Evolutionary conservation across 1,284 basidiomycete genomes (phyloP).

Genomic region (Volvariella surrecta): DNA sequence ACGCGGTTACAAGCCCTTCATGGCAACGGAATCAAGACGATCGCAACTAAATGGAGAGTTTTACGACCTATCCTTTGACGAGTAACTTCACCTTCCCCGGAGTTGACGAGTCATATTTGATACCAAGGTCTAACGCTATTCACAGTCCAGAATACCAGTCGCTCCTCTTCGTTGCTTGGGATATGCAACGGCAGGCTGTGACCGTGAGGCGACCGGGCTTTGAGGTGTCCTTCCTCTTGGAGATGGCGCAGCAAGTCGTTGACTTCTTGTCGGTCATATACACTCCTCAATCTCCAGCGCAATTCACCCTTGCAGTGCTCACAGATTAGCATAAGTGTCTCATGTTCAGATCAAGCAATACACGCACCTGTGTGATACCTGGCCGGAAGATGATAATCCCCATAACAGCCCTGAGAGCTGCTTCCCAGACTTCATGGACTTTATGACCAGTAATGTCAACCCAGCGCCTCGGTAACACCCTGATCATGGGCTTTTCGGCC

Average conservation of each 20-base stretch:
- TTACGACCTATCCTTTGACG: no score
- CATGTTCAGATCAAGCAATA: constrained; percentile 2
- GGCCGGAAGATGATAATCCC: constrained; percentile 61
- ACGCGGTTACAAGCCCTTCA: no score
- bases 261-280: constrained; percentile 73
- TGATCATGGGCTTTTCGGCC: constrained; percentile 32
- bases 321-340: constrained; percentile 5
- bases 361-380: constrained; percentile 63
- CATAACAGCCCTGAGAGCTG: constrained; percentile 58
- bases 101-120: constrained; percentile 31
- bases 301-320: constrained; percentile 44
- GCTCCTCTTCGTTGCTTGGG: constrained; percentile 39
- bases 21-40: no score
- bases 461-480: constrained; percentile 68
- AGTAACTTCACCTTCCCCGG: no score
- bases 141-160: constrained; percentile 29
- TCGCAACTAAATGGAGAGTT: no score
- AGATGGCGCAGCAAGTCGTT: constrained; percentile 56
- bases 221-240: constrained; percentile 37
- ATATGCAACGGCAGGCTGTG: constrained; percentile 12
- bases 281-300: constrained; percentile 52
- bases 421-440: constrained; percentile 59
- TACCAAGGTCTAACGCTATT: constrained; percentile 45
- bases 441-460: constrained; percentile 59
- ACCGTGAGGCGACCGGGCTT: constrained; percentile 20